Evolutionary conservation across 257 asterid species (phyloP).

Genomic region (Solanum verrucosum): DNA sequence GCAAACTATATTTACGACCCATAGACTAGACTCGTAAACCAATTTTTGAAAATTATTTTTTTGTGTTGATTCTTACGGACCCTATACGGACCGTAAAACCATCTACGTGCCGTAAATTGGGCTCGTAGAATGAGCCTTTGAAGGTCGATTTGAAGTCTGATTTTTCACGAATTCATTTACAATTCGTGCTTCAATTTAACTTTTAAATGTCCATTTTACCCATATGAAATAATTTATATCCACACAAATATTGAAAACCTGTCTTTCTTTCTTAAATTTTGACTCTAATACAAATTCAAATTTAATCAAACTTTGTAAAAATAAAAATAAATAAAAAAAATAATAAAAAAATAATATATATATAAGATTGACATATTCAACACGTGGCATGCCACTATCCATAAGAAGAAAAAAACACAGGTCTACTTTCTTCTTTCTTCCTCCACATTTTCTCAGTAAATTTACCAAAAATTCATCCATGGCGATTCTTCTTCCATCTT

Average conservation of each 20-base stretch:
- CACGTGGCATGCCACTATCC: background rate
- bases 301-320: too few species aligned
- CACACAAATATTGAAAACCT: background rate
- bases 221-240: too few species aligned
- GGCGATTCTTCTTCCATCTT: background rate
- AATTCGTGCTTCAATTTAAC: background rate
- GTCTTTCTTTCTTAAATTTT: background rate
- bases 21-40: background rate
- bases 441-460: background rate
- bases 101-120: background rate
- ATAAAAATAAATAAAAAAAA: too few species aligned
- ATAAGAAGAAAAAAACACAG: background rate
- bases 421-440: background rate
- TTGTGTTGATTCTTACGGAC: background rate
- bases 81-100: background rate
- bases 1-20: too few species aligned
- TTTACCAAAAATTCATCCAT: background rate
- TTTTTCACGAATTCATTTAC: background rate
- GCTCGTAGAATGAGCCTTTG: background rate
- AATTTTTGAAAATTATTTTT: too few species aligned
- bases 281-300: too few species aligned
- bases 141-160: fast-evolving
- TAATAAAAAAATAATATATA: too few species aligned
- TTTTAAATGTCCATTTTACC: background rate
- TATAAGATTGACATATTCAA: background rate